A percentile compares a stretch with the other conserved stretches of the same genome.
Evolutionary conservation across 805 yeast species (phyloP).

Genomic region (Metschnikowia bowlesiae): DNA sequence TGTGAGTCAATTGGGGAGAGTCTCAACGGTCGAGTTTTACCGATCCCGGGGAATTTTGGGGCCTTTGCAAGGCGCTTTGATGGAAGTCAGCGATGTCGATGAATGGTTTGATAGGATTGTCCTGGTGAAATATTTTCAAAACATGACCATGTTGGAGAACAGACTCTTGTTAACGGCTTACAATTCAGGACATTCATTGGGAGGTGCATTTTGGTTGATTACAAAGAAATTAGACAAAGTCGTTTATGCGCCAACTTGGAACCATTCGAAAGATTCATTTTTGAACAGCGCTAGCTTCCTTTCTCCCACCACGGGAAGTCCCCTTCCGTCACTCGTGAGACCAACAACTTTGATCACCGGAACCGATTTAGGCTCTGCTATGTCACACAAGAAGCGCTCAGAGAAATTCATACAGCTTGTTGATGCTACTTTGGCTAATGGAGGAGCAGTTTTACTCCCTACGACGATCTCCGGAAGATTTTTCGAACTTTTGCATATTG

Average conservation of each 20-base stretch:
- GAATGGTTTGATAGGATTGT: constrained; percentile 68
- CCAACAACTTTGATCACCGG: constrained; percentile 84
- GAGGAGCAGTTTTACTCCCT: constrained; percentile 81
- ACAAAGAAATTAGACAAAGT: constrained; percentile 70
- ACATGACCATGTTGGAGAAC: constrained; percentile 58
- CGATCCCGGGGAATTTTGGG: constrained; percentile 72
- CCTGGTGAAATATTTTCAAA: constrained; percentile 75
- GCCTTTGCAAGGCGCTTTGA: constrained; percentile 51
- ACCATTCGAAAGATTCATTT: constrained; percentile 85
- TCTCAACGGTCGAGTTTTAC: constrained; percentile 79
- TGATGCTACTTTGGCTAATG: constrained; percentile 61
- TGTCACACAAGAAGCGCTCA: constrained; percentile 59
- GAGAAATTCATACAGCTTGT: constrained; percentile 60
- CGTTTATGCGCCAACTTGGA: constrained; percentile 92
- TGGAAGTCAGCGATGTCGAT: constrained; percentile 74
- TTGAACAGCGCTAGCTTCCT: constrained; percentile 65
- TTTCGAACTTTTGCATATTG: constrained; percentile 67
- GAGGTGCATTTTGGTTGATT: constrained; percentile 88
- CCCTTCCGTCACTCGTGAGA: constrained; percentile 59
- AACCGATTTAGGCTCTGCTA: constrained; percentile 58
- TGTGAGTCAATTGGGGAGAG: constrained; percentile 77
- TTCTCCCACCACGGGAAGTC: constrained; percentile 49
- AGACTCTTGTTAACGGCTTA: constrained; percentile 71
- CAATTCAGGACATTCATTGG: constrained; percentile 89
- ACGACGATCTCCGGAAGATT: constrained; percentile 77